Base-by-base conservation (phyloP, 2,329 filamentous ascomycete genomes). In the Rosellinia necatrix region DNA sequence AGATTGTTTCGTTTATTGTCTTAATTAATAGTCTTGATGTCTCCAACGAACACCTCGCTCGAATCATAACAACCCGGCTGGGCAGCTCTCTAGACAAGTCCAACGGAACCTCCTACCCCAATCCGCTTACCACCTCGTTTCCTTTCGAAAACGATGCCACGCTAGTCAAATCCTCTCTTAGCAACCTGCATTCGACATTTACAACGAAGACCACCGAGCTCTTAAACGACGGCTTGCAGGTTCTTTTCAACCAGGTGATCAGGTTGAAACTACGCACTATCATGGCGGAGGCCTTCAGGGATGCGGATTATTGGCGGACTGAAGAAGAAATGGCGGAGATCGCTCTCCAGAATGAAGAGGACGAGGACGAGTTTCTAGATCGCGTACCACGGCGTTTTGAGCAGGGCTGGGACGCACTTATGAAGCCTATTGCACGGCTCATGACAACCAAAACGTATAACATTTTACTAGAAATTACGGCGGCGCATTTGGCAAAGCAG, bases 11-110 rank as follows among this genome's bases (percentile, higher is more conserved):
- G 3, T 99, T 99, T 71, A 85, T 97, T 13, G 88, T 97, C 19
- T 82, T 97, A 42, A 91, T 97, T 73, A 99, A 99, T 80, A 97
- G 93, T 70, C 85, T 99, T 22, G 93, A 99, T 70, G 84, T 96
- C 58, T 88, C 92, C 8, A 91, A 91, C 60, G 91, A 97, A 69
- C 99, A 99, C 73, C 83, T 97, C 47, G 84, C 85, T 13, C 89
- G 93, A 51, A 97, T 99, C 64, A 87, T 97, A 40, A 81, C 82
- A 27, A 81, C 85, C 29, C 85, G 88, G 43, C 77, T 92, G 22
- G 76, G 76, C 29, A 72, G 73, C 13, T 66, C 76, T 1, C 70
- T 74, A 5, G 74, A 76, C 1, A 66, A 74, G 41, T 61, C 64
- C 3, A 62, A 75, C 25, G 68, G 67, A 6, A 62, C 72, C 9